Evolutionary conservation across 371 early-diverging fungal species (phyloP).

Genomic region (Dipsacomyces acuminosporus): DNA sequence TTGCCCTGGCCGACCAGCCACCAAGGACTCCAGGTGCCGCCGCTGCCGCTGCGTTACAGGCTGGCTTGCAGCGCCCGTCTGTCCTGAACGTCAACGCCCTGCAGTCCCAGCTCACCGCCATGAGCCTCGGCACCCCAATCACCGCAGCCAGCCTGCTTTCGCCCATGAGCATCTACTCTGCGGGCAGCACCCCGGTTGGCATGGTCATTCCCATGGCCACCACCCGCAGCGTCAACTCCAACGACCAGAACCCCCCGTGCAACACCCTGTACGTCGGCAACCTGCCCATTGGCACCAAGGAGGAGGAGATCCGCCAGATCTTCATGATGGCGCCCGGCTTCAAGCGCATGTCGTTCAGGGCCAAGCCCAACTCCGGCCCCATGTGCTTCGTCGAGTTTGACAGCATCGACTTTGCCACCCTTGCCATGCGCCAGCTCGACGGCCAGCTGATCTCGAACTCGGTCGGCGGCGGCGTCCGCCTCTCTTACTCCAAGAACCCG

Average conservation of each 20-base stretch:
- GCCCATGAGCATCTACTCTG: constrained; percentile 33
- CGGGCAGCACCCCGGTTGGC: constrained; percentile 24
- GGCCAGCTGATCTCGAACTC: constrained; percentile 77
- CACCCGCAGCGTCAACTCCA: constrained; percentile 56
- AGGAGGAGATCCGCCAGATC: constrained; percentile 74
- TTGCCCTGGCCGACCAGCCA: constrained; percentile 10
- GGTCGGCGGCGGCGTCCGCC: constrained; percentile 85
- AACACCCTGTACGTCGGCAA: constrained; percentile 97
- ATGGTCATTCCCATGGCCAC: constrained; percentile 47
- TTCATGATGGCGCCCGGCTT: constrained; percentile 76
- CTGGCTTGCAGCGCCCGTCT: constrained; percentile 29
- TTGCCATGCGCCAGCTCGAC: constrained; percentile 75
- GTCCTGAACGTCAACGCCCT: constrained; percentile 36
- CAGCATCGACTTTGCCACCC: constrained; percentile 75
- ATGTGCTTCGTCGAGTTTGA: constrained; percentile 95
- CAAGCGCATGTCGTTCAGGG: constrained; percentile 77
- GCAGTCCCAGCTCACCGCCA: constrained; percentile 37
- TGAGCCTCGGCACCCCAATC: constrained; percentile 32
- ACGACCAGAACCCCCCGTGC: constrained; percentile 94
- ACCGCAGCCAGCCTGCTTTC: constrained; percentile 28
- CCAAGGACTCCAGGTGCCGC: no score
- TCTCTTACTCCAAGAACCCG: constrained; percentile 92
- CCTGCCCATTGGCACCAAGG: constrained; percentile 72
- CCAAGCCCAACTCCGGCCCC: constrained; percentile 72
- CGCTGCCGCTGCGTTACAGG: no score